A percentile compares a stretch with the other conserved stretches of the same genome.
Evolutionary conservation across 352 stramenopile species (phyloP).

Genomic region (Phytophthora pisi): DNA sequence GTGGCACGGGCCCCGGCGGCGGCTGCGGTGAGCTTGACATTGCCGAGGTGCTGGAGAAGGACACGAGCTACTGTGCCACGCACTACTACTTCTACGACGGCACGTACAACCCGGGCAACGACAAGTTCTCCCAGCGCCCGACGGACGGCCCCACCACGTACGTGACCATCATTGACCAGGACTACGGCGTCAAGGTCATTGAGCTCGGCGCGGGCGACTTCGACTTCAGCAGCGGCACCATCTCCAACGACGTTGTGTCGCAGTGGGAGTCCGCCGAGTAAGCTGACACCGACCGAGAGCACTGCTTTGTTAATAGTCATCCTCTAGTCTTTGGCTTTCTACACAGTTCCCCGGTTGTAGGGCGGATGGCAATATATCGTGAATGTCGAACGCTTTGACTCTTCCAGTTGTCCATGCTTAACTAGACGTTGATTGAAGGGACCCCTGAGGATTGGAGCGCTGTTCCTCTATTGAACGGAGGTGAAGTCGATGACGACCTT

Average conservation of each 20-base stretch:
- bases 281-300: not conserved
- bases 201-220: conserved; percentile 66
- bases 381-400: conserved; percentile 1
- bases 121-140: conserved; percentile 64
- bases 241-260: conserved; percentile 58
- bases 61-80: conserved; percentile 62
- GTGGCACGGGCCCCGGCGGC: conserved; percentile 58
- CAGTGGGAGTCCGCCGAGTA: conserved; percentile 58
- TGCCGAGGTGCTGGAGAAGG: conserved; percentile 71
- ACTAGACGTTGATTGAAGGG: too few species aligned
- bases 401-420: not conserved
- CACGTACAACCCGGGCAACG: conserved; percentile 58
- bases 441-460: too few species aligned
- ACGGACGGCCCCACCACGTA: conserved; percentile 55
- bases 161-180: conserved; percentile 77
- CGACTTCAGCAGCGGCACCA: conserved; percentile 55
- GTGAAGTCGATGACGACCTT: conserved; percentile 80
- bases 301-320: conserved; percentile 27
- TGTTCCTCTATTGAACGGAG: conserved; percentile 35
- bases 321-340: conserved; percentile 6
- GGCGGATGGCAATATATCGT: conserved; percentile 22
- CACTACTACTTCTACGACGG: conserved; percentile 87
- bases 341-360: conserved; percentile 13
- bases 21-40: conserved; percentile 85
- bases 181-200: conserved; percentile 70